phyloP scores from a whole-genome alignment of 805 yeast species.

The Metschnikowia reukaufii region DNA sequence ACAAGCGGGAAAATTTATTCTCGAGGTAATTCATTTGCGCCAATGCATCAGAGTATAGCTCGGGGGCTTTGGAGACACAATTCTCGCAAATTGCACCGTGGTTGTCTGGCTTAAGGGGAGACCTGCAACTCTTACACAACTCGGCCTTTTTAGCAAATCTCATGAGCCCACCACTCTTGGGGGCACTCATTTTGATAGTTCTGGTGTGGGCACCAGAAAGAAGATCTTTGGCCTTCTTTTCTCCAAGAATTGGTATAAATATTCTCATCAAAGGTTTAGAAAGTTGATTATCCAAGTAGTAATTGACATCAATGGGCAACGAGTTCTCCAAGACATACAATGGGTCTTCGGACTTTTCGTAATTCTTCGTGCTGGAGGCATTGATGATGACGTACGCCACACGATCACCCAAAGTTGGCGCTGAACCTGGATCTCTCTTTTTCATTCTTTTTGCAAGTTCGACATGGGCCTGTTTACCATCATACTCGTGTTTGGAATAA shows the following conservation, averaged over 20 bases:
- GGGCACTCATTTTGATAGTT: conserved; percentile 68
- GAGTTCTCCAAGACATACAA: conserved; percentile 88
- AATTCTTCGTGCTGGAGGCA: conserved; percentile 80
- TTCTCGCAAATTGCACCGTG: conserved; percentile 79
- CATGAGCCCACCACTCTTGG: conserved; percentile 85
- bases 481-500: conserved; percentile 82
- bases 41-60: conserved; percentile 76
- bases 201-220: conserved; percentile 84
- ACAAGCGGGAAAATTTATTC: conserved; percentile 76
- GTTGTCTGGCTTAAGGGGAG: conserved; percentile 61
- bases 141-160: conserved; percentile 87
- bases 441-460: conserved; percentile 95
- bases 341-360: conserved; percentile 97
- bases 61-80: conserved; percentile 68
- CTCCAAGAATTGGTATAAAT: conserved; percentile 93
- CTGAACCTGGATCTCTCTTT: conserved; percentile 95
- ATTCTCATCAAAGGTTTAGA: conserved; percentile 91
- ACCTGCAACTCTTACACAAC: conserved; percentile 83
- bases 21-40: conserved; percentile 79
- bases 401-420: conserved; percentile 96
- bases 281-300: conserved; percentile 88
- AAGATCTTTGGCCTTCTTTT: conserved; percentile 72
- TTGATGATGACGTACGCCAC: conserved; percentile 91
- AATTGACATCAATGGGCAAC: conserved; percentile 90
- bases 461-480: conserved; percentile 96